Conservation (phyloP, 768 basidiomycete genomes). For the Leccinum subgranulosum region DNA sequence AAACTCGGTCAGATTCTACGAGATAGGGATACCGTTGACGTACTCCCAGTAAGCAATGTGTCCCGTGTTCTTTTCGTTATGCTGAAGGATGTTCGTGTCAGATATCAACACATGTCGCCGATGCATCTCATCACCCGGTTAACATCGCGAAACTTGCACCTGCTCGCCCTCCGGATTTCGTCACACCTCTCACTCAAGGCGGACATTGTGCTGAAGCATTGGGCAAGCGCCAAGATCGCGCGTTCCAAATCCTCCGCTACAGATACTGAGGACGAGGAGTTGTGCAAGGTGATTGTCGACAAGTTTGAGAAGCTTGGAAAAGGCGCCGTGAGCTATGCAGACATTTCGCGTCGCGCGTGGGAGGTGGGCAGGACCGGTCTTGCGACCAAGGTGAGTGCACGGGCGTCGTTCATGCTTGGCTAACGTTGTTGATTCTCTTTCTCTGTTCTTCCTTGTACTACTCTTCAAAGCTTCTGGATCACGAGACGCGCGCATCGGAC, state of each 20-base stretch:
- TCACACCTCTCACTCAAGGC: constrained; percentile 79
- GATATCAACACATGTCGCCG: constrained; percentile 80
- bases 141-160: constrained; percentile 83
- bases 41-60: constrained; percentile 70
- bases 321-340: constrained; percentile 84
- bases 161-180: constrained; percentile 90
- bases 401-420: neutral
- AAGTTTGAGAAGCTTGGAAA: constrained; percentile 85
- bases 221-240: constrained; percentile 91
- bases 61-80: neutral
- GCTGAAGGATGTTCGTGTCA: constrained; percentile 29
- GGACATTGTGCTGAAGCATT: constrained; percentile 87
- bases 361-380: constrained; percentile 75
- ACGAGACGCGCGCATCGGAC: constrained; percentile 84
- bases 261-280: constrained; percentile 66
- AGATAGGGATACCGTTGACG: constrained; percentile 91
- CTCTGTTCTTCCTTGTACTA: neutral
- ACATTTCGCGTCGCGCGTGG: constrained; percentile 94
- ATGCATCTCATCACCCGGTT: constrained; percentile 78
- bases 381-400: constrained; percentile 69
- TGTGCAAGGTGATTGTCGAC: constrained; percentile 81
- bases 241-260: constrained; percentile 63
- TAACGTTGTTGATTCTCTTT: neutral
- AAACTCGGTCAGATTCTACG: constrained; percentile 88
- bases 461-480: constrained; percentile 70